phyloP scores from a whole-genome alignment of 257 asterid species.

The Nyctanthes arbortristis region DNA sequence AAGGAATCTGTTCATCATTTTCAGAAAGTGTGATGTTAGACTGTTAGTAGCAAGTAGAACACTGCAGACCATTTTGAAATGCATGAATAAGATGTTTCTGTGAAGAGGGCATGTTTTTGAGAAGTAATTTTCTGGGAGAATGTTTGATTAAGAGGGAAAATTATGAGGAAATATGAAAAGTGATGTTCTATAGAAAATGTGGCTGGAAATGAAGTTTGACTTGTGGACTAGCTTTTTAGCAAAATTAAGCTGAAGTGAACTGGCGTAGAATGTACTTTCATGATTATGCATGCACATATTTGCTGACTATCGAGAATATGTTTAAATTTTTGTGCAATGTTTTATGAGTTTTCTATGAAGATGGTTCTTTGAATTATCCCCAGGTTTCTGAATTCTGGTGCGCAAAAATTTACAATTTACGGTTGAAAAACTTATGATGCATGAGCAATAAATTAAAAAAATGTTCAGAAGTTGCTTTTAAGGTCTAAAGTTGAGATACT shows the following conservation, averaged over 20 bases:
- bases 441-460: not conserved
- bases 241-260: too few species aligned
- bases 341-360: not conserved
- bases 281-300: not conserved
- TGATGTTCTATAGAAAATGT: too few species aligned
- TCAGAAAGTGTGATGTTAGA: constrained; percentile 7
- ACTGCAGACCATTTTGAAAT: not conserved
- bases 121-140: too few species aligned
- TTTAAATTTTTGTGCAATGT: not conserved
- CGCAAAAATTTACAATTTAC: not conserved
- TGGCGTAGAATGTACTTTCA: not conserved
- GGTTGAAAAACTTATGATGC: not conserved
- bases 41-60: not conserved
- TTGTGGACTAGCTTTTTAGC: too few species aligned
- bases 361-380: not conserved
- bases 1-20: constrained; percentile 8
- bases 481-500: not conserved
- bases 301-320: not conserved
- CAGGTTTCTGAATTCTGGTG: not conserved
- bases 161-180: too few species aligned
- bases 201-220: too few species aligned
- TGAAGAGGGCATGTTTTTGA: too few species aligned
- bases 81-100: not conserved
- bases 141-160: too few species aligned
- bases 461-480: not conserved